These are phyloP conservation scores for Lactarius psammicola DNA, from an alignment of 768 basidiomycete species.

Conservation along the genomic window DNA sequence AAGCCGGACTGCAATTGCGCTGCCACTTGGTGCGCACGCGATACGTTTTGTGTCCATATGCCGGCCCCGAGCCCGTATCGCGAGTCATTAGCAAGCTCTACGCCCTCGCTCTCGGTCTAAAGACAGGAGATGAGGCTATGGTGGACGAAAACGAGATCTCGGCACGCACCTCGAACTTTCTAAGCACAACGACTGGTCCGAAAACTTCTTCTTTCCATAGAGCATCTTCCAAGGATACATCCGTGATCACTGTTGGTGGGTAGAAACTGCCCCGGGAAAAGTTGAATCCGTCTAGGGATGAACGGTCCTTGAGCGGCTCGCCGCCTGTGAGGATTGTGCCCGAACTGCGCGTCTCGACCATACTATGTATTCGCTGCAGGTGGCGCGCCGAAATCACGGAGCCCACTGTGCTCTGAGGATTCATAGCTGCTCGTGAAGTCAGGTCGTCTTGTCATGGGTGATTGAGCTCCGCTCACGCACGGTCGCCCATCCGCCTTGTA, in stretches of 20 bases:
- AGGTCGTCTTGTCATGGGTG: not conserved
- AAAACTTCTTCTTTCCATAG: constrained; percentile 85
- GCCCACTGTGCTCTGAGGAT: constrained; percentile 74
- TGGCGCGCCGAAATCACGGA: constrained; percentile 69
- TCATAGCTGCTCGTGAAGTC: constrained; percentile 52
- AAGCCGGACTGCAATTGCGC: constrained; percentile 69
- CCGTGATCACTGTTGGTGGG: constrained; percentile 71
- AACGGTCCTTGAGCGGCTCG: constrained; percentile 56
- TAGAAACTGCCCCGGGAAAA: constrained; percentile 73
- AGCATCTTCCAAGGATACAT: constrained; percentile 55
- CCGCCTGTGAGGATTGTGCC: constrained; percentile 63
- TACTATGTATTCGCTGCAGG: constrained; percentile 59
- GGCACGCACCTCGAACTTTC: constrained; percentile 46
- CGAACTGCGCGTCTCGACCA: constrained; percentile 47
- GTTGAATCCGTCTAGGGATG: constrained; percentile 67
- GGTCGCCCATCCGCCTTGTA: constrained; percentile 70
- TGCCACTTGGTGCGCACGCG: constrained; percentile 73
- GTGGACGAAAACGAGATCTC: not conserved
- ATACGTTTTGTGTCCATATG: constrained; percentile 75
- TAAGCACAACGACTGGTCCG: constrained; percentile 78
- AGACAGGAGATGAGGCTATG: constrained; percentile 7
- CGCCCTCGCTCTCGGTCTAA: constrained; percentile 60
- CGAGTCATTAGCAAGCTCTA: constrained; percentile 67
- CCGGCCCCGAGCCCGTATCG: constrained; percentile 82
- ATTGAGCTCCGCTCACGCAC: constrained; percentile 38